Evolutionary conservation across 1,139 yeast genomes (phyloP), one percentile per base, ranked within the genome.

Genomic region (Entelexis paramagnoliae): DNA sequence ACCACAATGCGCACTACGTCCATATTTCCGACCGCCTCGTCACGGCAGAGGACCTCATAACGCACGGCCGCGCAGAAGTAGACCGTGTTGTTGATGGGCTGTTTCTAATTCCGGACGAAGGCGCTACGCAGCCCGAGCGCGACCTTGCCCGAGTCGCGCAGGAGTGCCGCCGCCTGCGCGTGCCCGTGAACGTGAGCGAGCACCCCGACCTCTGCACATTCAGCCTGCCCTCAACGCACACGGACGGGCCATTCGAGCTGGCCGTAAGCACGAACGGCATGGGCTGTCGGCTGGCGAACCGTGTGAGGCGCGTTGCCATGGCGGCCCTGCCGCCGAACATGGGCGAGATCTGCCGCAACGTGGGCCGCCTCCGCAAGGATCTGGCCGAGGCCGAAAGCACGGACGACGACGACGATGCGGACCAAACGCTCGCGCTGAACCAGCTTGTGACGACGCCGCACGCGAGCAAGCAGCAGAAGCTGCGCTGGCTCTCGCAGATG

Each of bases 211-310:
- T 75, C 38, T 84, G 94, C 52, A 78, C 89, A 0, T 89, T 89
- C 64, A 79, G 93, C 0, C 65, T 88, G 53, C 70, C 87, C 35
- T 85, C 96, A 0, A 79, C 91, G 0, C 78, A 77, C 63, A 68
- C 71, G 1, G 79, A 81, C 51, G 51, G 50, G 4, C 94, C 94
- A 1, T 79, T 89, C 67, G 93, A 85, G 65, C 62, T 89, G 49
- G 95, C 95, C 0, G 79, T 89, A 6, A 80, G 93, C 9, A 89
- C 97, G 0, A 77, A 80, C 36, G 95, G 96, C 0, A 84, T 84
- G 66, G 96, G 97, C 1, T 89, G 96, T 68, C 79, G 87, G 55
- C 70, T 89, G 52, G 95, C 96, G 0, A 78, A 81, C 53, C 73
- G 95, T 58, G 76, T 89, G 62, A 82, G 80, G 61, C 71, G 97